phyloP scores from a whole-genome alignment of 495 filamentous ascomycete genomes.

The Trichoderma gamsii region DNA sequence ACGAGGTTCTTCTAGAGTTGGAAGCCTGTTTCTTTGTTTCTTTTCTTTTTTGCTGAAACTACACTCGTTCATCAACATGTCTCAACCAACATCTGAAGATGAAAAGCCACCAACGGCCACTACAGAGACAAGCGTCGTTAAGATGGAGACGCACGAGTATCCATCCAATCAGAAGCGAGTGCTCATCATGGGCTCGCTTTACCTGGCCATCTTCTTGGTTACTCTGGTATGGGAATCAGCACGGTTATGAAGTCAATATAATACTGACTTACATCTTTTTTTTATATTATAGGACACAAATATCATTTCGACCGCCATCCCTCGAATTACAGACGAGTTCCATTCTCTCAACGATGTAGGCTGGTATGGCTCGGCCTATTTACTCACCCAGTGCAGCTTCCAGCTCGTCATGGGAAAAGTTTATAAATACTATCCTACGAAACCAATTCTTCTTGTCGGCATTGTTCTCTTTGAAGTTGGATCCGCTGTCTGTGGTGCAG shows the following conservation, averaged over 20 bases:
- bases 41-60: neutral
- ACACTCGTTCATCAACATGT: neutral
- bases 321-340: constrained; percentile 39
- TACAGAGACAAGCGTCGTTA: neutral
- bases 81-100: neutral
- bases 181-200: constrained; percentile 19
- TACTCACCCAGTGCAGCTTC: constrained; percentile 38
- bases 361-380: constrained; percentile 52
- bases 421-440: constrained; percentile 41
- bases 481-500: constrained; percentile 47
- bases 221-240: constrained; percentile 16
- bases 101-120: neutral
- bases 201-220: constrained; percentile 32
- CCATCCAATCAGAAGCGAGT: constrained; percentile 11
- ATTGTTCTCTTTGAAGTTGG: constrained; percentile 45
- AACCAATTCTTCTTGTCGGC: constrained; percentile 36
- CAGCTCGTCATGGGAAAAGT: constrained; percentile 48
- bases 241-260: constrained; percentile 4
- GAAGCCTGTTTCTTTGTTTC: neutral
- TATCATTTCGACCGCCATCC: constrained; percentile 18
- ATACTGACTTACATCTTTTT: neutral
- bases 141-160: neutral
- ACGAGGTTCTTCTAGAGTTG: no score
- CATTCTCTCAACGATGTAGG: constrained; percentile 43
- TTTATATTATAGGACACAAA: constrained; percentile 29